Conservation (phyloP, 208 protist genomes). For the Trypanosoma melophagium region DNA sequence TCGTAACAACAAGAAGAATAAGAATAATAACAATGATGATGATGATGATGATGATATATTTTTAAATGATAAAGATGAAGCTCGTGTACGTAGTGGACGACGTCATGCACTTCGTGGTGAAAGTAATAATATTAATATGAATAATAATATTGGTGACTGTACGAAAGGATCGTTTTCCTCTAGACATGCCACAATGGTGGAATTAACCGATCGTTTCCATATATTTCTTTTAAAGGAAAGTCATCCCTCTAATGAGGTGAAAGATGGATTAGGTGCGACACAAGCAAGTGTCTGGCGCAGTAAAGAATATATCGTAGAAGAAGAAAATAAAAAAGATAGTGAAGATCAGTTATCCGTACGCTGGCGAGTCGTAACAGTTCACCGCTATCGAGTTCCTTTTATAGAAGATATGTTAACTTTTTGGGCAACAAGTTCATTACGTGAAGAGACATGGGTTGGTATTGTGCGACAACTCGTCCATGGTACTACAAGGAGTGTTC, state of each 20-base stretch:
- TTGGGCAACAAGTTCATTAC: constrained; percentile 35
- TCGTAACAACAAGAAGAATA: no score
- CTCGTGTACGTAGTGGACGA: background rate
- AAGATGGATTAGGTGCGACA: background rate
- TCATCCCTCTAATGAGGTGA: constrained; percentile 21
- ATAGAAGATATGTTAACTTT: constrained; percentile 37
- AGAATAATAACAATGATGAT: background rate
- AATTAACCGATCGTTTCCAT: constrained; percentile 46
- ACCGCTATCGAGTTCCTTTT: constrained; percentile 48
- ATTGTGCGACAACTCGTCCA: constrained; percentile 45
- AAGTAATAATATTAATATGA: background rate
- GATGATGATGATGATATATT: background rate
- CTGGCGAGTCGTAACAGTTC: constrained; percentile 55
- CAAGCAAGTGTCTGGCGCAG: background rate
- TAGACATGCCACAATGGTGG: constrained; percentile 24
- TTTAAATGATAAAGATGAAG: constrained; percentile 6
- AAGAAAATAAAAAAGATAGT: background rate
- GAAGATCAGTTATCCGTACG: constrained; percentile 15
- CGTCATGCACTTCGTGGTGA: background rate
- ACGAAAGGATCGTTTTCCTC: background rate
- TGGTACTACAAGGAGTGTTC: constrained; percentile 34
- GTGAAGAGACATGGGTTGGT: constrained; percentile 36
- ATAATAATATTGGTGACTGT: no score
- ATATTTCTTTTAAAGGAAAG: constrained; percentile 40
- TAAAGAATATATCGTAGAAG: background rate